A percentile compares a stretch with the other conserved stretches of the same genome.
Conservation (phyloP, 2,329 filamentous ascomycete species). For the Exophiala bonariae region DNA sequence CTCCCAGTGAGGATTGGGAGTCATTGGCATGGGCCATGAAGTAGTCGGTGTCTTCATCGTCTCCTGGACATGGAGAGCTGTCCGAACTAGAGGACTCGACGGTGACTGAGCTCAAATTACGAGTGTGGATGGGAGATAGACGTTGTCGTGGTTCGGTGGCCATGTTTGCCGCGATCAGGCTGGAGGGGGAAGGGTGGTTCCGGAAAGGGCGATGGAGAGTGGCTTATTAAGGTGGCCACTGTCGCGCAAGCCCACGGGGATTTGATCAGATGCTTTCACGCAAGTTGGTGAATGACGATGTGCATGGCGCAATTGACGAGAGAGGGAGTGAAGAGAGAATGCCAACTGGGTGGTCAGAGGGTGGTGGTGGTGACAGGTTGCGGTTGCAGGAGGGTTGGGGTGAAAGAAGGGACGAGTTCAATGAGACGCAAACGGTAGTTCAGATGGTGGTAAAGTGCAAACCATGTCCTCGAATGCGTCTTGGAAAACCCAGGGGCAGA, state of each 20-base stretch:
- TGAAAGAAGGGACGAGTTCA: not conserved
- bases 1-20: slow-evolving; percentile 84
- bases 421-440: not conserved
- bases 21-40: slow-evolving; percentile 81
- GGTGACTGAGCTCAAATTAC: slow-evolving; percentile 26
- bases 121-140: slow-evolving; percentile 23
- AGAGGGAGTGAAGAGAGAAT: not conserved
- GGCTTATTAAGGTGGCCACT: not conserved
- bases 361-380: too few relatives aligned
- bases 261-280: not conserved
- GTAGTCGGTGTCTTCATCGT: slow-evolving; percentile 90
- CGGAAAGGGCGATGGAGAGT: not conserved
- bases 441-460: too few relatives aligned
- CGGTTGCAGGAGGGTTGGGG: not conserved
- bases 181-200: slow-evolving; percentile 1
- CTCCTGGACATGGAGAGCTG: slow-evolving; percentile 55
- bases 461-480: too few relatives aligned
- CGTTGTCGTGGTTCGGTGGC: slow-evolving; percentile 22
- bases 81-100: slow-evolving; percentile 30
- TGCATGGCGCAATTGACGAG: slow-evolving; percentile 1
- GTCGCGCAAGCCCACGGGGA: not conserved
- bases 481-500: too few relatives aligned
- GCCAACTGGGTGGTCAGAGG: too few relatives aligned
- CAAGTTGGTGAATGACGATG: not conserved
- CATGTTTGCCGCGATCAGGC: slow-evolving; percentile 22